Evolutionary conservation across 2,329 filamentous ascomycete species (phyloP).

Genomic region (Pseudogymnoascus sp.): DNA sequence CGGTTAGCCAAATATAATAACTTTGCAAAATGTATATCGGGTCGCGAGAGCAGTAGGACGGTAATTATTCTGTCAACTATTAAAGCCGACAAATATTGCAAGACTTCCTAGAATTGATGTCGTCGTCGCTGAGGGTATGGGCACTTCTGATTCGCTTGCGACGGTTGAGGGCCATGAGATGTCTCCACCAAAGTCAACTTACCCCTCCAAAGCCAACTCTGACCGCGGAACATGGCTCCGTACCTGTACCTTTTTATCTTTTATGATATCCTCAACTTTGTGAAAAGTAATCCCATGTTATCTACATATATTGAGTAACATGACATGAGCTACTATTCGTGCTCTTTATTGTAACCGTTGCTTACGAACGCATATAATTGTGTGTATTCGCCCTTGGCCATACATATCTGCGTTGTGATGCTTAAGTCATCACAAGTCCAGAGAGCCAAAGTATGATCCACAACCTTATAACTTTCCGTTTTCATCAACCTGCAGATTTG

Average conservation of each 20-base stretch:
- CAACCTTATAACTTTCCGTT: slow-evolving; percentile 9
- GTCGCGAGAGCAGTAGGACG: neutral
- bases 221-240: neutral
- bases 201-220: slow-evolving; percentile 3
- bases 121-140: slow-evolving; percentile 1
- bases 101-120: neutral
- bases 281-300: neutral
- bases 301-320: slow-evolving; percentile 5
- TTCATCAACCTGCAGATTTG: slow-evolving; percentile 3
- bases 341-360: slow-evolving; percentile 1
- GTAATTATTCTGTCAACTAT: neutral
- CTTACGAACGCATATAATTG: neutral
- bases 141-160: slow-evolving; percentile 3
- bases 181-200: slow-evolving; percentile 6
- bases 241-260: neutral
- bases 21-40: neutral
- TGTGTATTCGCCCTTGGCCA: neutral
- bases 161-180: neutral
- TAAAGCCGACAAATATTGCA: neutral
- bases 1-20: slow-evolving; percentile 5
- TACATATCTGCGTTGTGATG: neutral
- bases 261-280: slow-evolving; percentile 2
- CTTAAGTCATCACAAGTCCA: slow-evolving; percentile 4
- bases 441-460: neutral
- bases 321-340: slow-evolving; percentile 2